Percentiles rank a stretch among this genome's conserved stretches.
Evolutionary conservation across 2,329 filamentous ascomycete genomes (phyloP).

Genomic region (Fusarium dimerum): DNA sequence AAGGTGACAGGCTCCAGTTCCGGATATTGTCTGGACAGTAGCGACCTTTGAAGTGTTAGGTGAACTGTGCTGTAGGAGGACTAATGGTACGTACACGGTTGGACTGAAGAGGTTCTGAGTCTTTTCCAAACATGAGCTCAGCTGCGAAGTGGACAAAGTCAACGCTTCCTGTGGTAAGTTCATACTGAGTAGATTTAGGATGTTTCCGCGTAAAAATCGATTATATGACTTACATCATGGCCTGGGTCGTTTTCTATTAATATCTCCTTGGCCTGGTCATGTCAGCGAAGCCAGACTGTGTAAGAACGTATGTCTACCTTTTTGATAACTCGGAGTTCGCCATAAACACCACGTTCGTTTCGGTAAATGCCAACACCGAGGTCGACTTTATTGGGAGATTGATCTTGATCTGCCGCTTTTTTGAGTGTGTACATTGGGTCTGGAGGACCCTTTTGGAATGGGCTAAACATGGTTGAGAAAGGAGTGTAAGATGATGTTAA

Average conservation of each 20-base stretch:
- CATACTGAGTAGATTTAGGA: slow-evolving; percentile 28
- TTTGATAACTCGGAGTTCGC: slow-evolving; percentile 32
- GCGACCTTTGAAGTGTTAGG: slow-evolving; percentile 22
- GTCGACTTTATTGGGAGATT: slow-evolving; percentile 34
- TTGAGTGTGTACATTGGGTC: slow-evolving; percentile 39
- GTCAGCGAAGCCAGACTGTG: neutral
- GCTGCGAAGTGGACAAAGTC: slow-evolving; percentile 33
- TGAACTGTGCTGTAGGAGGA: neutral
- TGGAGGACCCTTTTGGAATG: slow-evolving; percentile 25
- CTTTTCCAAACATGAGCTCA: slow-evolving; percentile 33
- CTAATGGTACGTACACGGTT: slow-evolving; percentile 2
- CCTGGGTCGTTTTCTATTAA: slow-evolving; percentile 21
- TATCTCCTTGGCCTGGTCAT: slow-evolving; percentile 23
- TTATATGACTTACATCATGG: slow-evolving; percentile 27
- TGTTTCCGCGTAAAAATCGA: neutral
- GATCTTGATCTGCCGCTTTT: slow-evolving; percentile 31
- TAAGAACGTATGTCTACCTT: neutral
- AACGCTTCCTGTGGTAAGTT: slow-evolving; percentile 35
- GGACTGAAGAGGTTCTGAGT: slow-evolving; percentile 1
- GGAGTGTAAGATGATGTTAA: neutral
- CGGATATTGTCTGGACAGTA: slow-evolving; percentile 40
- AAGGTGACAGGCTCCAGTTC: slow-evolving; percentile 40
- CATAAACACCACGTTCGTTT: slow-evolving; percentile 34
- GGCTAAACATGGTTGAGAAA: slow-evolving; percentile 19
- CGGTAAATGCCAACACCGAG: slow-evolving; percentile 40